A percentile compares a stretch with the other conserved stretches of the same genome.
phyloP scores from a whole-genome alignment of 352 stramenopile genomes.

The Pythium vanterpoolii region DNA sequence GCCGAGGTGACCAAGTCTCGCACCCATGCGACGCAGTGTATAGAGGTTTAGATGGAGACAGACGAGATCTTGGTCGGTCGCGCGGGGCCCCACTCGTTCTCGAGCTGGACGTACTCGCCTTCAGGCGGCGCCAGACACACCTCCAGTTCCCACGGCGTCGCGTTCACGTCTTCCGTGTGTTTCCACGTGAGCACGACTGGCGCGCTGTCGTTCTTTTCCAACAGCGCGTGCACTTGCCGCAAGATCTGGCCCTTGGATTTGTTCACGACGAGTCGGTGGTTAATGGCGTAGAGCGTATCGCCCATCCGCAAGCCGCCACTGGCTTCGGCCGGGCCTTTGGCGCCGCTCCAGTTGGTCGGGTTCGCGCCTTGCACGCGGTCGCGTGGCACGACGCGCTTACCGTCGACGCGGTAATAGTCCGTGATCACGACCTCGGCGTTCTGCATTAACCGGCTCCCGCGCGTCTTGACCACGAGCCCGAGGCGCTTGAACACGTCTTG shows the following conservation, averaged over 20 bases:
- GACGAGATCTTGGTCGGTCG: slow-evolving; percentile 82
- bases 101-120: slow-evolving; percentile 73
- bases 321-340: slow-evolving; percentile 70
- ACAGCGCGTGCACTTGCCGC: slow-evolving; percentile 69
- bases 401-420: slow-evolving; percentile 78
- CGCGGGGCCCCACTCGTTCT: slow-evolving; percentile 84
- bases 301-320: slow-evolving; percentile 69
- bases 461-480: slow-evolving; percentile 78
- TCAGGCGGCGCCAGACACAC: slow-evolving; percentile 73
- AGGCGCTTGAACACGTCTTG: slow-evolving; percentile 80
- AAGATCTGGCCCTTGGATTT: slow-evolving; percentile 83
- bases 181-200: slow-evolving; percentile 80
- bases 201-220: slow-evolving; percentile 69
- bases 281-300: slow-evolving; percentile 84
- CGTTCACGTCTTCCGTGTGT: slow-evolving; percentile 73
- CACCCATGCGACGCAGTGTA: no score
- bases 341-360: slow-evolving; percentile 63
- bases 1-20: slow-evolving; percentile 1
- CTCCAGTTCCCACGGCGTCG: slow-evolving; percentile 76
- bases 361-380: slow-evolving; percentile 61
- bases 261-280: slow-evolving; percentile 85
- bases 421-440: slow-evolving; percentile 79
- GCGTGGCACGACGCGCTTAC: slow-evolving; percentile 70
- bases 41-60: slow-evolving; percentile 68
- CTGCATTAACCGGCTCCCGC: slow-evolving; percentile 80